phyloP scores from a whole-genome alignment of 768 basidiomycete genomes.

The Pulveroboletus sp. region DNA sequence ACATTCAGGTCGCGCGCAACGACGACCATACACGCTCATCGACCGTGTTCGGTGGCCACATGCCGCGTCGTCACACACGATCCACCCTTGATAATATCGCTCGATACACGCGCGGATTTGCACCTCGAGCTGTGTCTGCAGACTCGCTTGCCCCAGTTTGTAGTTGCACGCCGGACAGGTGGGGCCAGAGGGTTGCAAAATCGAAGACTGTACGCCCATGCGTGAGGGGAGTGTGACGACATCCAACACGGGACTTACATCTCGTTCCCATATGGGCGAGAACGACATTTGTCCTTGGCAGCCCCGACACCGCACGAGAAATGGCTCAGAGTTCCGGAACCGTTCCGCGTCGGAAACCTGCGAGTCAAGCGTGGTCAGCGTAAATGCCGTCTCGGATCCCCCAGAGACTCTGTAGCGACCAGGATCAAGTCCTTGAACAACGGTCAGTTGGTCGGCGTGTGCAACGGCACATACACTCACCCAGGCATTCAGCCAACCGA shows the following conservation, averaged over 20 bases:
- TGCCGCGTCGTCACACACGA: constrained; percentile 79
- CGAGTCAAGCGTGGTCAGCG: constrained; percentile 81
- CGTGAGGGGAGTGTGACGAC: neutral
- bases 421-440: constrained; percentile 54
- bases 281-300: constrained; percentile 66
- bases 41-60: constrained; percentile 85
- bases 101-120: constrained; percentile 78
- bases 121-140: constrained; percentile 82
- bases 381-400: constrained; percentile 50
- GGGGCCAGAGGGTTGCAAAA: constrained; percentile 64
- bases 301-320: constrained; percentile 72
- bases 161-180: constrained; percentile 67
- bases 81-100: constrained; percentile 89
- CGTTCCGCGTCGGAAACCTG: constrained; percentile 86
- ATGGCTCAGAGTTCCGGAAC: constrained; percentile 72
- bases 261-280: constrained; percentile 54
- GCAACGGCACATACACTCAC: constrained; percentile 39
- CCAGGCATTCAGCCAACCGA: constrained; percentile 92
- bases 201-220: constrained; percentile 54
- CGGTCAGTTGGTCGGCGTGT: neutral
- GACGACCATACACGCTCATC: constrained; percentile 89
- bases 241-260: constrained; percentile 38
- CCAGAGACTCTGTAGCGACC: constrained; percentile 46
- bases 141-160: constrained; percentile 51
- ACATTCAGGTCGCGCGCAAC: constrained; percentile 56